phyloP scores from a whole-genome alignment of 2,329 filamentous ascomycete species.

The Colletotrichum plurivorum region DNA sequence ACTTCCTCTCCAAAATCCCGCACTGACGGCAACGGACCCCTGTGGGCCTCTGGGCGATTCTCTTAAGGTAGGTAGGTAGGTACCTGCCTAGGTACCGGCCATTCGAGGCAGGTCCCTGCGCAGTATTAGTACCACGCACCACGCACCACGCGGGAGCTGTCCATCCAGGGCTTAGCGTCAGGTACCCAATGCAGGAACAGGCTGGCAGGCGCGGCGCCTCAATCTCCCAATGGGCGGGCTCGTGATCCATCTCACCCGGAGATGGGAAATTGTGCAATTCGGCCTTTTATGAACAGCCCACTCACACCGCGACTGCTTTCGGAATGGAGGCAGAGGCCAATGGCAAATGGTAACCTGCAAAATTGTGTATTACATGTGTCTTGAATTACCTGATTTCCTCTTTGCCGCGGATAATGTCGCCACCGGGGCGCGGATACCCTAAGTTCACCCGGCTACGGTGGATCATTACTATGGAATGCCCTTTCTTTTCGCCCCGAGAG shows the following conservation, averaged over 20 bases:
- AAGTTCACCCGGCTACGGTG: too few relatives aligned
- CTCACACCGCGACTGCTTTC: slow-evolving; percentile 10
- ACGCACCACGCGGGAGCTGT: slow-evolving; percentile 10
- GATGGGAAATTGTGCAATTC: slow-evolving; percentile 37
- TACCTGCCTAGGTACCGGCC: not conserved
- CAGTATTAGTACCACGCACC: too few relatives aligned
- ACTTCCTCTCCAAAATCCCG: slow-evolving; percentile 15
- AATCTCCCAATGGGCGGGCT: slow-evolving; percentile 9
- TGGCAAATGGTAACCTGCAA: not conserved
- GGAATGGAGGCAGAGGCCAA: slow-evolving; percentile 24
- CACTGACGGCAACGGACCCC: slow-evolving; percentile 2
- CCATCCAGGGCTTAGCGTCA: slow-evolving; percentile 36
- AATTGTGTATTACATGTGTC: slow-evolving; percentile 2
- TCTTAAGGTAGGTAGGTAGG: not conserved
- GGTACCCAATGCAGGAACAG: slow-evolving; percentile 26
- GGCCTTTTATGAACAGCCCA: slow-evolving; percentile 37
- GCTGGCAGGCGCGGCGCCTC: not conserved
- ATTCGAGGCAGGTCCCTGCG: too few relatives aligned
- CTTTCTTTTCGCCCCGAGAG: slow-evolving; percentile 2
- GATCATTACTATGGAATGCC: slow-evolving; percentile 1
- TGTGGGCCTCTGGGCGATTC: not conserved
- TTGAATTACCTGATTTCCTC: slow-evolving; percentile 3
- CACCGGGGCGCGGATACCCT: not conserved
- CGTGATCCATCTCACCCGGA: slow-evolving; percentile 7
- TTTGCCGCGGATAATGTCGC: not conserved